Evolutionary conservation across 2,329 filamentous ascomycete species (phyloP), one percentile per base, ranked within the genome.

Genomic region (Diaporthe sp.): DNA sequence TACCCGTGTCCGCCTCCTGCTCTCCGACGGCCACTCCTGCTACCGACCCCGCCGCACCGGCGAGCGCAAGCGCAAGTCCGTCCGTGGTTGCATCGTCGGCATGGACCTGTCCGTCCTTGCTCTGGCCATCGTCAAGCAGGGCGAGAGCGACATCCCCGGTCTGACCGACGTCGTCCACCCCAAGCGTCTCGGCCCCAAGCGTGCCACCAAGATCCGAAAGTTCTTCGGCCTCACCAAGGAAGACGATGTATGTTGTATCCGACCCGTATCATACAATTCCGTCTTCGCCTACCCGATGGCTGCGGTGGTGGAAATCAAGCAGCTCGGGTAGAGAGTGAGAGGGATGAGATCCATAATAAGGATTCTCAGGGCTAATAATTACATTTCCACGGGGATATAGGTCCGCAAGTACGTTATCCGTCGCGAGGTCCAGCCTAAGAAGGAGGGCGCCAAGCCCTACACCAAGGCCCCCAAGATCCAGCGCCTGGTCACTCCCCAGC

Each of bases 221-320:
- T 99, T 99, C 94, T 99, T 98, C 91, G 93, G 95, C 90, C 94
- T 99, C 92, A 96, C 93, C 94, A 98, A 98, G 96, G 96, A 98
- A 93, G 97, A 99, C 92, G 97, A 99, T 94, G 96, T 98, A 94
- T 75, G 74, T 75, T 71, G 53, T 44, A 53, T 68, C 71, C 92
- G 94, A 95, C 86, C 84, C 86, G 86, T 83, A 83, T 77, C 80
- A 76, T 84, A 83, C 84, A 85, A 87, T 84, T 85, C 87, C 87
- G 87, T 93, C 91, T 91, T 94, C 90, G 89, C 93, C 93, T 94
- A 88, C 90, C 90, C 90, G 82, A 84, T 84, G 81, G 78, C 85
- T 87, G 85, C 85, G 83, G 78, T 80, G 82, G 79, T 84, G 80
- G 79, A 79, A 78, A 73, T 82, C 81, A 78, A 78, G 82, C 85